Evolutionary conservation across 768 basidiomycete genomes (phyloP).

Genomic region (Leucocoprinus birnbaumii): DNA sequence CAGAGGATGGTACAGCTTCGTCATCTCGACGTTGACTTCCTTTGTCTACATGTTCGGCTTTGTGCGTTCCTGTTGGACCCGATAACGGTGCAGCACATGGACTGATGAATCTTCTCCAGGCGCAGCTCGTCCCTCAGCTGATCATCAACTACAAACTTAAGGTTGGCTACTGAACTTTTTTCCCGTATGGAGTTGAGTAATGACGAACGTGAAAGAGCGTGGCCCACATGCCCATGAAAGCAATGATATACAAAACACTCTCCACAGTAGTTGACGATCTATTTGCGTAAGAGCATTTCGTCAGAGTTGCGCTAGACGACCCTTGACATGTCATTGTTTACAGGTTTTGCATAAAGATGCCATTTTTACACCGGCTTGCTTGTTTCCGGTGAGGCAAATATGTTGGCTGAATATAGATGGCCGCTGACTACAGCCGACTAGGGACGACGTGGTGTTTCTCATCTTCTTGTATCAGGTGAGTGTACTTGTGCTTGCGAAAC

Average conservation of each 20-base stretch:
- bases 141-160: slow-evolving; percentile 98
- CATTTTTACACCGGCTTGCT: slow-evolving; percentile 85
- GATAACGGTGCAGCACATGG: background rate
- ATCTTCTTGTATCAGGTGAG: slow-evolving; percentile 90
- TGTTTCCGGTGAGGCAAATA: slow-evolving; percentile 59
- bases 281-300: slow-evolving; percentile 63
- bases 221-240: slow-evolving; percentile 98
- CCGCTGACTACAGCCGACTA: slow-evolving; percentile 21
- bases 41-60: slow-evolving; percentile 98
- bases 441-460: slow-evolving; percentile 89
- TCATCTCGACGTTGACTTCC: slow-evolving; percentile 89
- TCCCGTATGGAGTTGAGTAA: background rate
- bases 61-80: slow-evolving; percentile 48
- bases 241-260: slow-evolving; percentile 94
- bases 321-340: slow-evolving; percentile 5
- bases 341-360: slow-evolving; percentile 97
- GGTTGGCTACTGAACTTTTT: slow-evolving; percentile 40
- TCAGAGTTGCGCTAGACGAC: slow-evolving; percentile 13
- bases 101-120: slow-evolving; percentile 38
- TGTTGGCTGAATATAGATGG: slow-evolving; percentile 17
- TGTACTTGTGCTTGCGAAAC: slow-evolving; percentile 12
- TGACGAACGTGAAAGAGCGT: slow-evolving; percentile 59
- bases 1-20: slow-evolving; percentile 94
- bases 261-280: slow-evolving; percentile 92
- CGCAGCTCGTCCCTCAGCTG: slow-evolving; percentile 80